phyloP scores from a whole-genome alignment of 257 asterid species.

The Solanum lycopersicoides region DNA sequence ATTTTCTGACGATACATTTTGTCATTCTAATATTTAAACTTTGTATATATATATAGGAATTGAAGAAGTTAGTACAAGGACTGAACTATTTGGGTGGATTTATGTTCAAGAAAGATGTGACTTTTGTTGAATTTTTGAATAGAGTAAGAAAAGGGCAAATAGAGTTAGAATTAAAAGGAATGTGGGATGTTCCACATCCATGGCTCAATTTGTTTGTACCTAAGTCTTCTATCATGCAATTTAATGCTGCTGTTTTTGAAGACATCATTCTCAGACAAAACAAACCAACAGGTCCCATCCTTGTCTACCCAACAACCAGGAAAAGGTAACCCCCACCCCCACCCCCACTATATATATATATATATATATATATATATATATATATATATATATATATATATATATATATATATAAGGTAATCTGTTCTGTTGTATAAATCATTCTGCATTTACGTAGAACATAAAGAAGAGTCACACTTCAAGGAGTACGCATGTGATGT shows the following conservation, averaged over 20 bases:
- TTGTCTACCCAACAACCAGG: not conserved
- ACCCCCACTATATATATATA: no score
- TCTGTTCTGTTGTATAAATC: no score
- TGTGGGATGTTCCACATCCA: slow-evolving; percentile 54
- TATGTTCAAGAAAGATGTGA: slow-evolving; percentile 34
- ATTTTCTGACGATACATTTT: not conserved
- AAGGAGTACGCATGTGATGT: no score
- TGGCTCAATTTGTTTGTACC: slow-evolving; percentile 80
- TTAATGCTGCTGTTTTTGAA: slow-evolving; percentile 42
- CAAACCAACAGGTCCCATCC: slow-evolving; percentile 43
- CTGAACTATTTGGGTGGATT: slow-evolving; percentile 24
- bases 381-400: no score
- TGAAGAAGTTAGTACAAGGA: slow-evolving; percentile 13
- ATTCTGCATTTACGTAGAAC: no score
- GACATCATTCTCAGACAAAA: slow-evolving; percentile 51
- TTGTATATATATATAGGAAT: slow-evolving; percentile 19
- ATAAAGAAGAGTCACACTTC: no score
- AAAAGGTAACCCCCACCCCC: no score
- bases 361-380: no score
- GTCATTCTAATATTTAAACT: not conserved
- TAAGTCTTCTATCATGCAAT: slow-evolving; percentile 39
- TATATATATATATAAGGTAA: no score
- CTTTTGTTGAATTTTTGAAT: slow-evolving; percentile 30
- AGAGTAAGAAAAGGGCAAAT: slow-evolving; percentile 44
- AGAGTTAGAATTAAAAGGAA: slow-evolving; percentile 17